Percentiles rank a stretch among this genome's conserved stretches.
phyloP scores from a whole-genome alignment of 179 eudicot genomes.

The Kewa caespitosa region DNA sequence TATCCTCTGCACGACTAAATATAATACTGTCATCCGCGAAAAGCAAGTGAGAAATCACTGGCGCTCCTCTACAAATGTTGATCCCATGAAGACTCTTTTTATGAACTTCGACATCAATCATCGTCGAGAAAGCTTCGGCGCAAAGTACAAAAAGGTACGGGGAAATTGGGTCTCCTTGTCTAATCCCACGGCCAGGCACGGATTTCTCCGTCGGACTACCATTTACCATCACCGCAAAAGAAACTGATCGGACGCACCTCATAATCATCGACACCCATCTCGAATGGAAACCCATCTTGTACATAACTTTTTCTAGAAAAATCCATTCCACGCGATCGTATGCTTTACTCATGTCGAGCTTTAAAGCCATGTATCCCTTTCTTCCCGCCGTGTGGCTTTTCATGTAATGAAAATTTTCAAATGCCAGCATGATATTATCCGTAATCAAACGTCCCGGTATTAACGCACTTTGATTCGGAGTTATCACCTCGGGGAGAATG shows the following conservation, averaged over 20 bases:
- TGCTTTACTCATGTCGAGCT: not conserved
- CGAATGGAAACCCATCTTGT: not conserved
- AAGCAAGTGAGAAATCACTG: not conserved
- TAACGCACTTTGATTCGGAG: not conserved
- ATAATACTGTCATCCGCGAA: not conserved
- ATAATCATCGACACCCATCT: not conserved
- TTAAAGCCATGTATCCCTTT: not conserved
- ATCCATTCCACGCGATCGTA: not conserved
- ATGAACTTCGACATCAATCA: not conserved
- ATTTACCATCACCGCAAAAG: not conserved
- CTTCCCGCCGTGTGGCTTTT: not conserved
- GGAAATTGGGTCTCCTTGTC: not conserved
- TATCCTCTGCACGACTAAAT: not conserved
- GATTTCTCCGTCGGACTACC: not conserved
- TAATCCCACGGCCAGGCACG: not conserved
- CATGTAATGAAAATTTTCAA: slow-evolving; percentile 7
- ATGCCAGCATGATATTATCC: not conserved
- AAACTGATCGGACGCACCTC: not conserved
- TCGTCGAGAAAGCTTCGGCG: not conserved
- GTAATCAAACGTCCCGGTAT: not conserved
- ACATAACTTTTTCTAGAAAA: not conserved
- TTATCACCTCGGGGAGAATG: not conserved
- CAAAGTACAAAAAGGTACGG: not conserved
- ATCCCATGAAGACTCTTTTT: not conserved
- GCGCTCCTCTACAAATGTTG: not conserved